phyloP scores from a whole-genome alignment of 1,284 basidiomycete species.

The Austroboletus rostrupii region DNA sequence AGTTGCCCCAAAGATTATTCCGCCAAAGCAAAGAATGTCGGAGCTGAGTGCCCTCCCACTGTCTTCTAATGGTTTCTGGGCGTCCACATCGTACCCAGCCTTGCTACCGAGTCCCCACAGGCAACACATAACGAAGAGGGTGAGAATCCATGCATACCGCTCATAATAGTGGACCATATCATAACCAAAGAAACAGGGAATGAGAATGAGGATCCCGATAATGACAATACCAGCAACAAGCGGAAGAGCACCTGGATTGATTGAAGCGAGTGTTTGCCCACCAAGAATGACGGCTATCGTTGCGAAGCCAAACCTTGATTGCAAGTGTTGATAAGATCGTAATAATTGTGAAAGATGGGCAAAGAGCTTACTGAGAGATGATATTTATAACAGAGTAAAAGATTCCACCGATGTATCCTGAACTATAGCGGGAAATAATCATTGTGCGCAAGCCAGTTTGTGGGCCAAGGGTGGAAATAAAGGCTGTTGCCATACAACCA shows the following conservation, averaged over 20 bases:
- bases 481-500: conserved; percentile 40
- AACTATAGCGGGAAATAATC: conserved; percentile 51
- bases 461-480: conserved; percentile 60
- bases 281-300: conserved; percentile 45
- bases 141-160: conserved; percentile 58
- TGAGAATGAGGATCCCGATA: conserved; percentile 38
- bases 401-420: conserved; percentile 52
- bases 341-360: too few relatives aligned
- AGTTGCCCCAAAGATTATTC: conserved; percentile 45
- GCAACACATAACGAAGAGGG: conserved; percentile 53
- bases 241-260: conserved; percentile 36
- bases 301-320: conserved; percentile 42
- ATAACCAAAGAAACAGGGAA: conserved; percentile 52
- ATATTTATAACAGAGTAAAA: conserved; percentile 59
- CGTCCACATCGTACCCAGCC: conserved; percentile 46
- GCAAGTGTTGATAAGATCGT: not conserved
- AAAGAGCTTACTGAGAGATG: conserved; percentile 42
- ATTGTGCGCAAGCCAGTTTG: conserved; percentile 33
- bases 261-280: conserved; percentile 44
- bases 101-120: conserved; percentile 42
- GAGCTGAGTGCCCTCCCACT: conserved; percentile 41
- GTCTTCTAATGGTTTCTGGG: conserved; percentile 44
- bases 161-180: conserved; percentile 56
- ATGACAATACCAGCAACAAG: conserved; percentile 33
- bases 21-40: conserved; percentile 53